These are phyloP conservation scores for Didymella keratinophila DNA, from an alignment of 2,329 filamentous ascomycete genomes.

Conservation along the genomic window DNA sequence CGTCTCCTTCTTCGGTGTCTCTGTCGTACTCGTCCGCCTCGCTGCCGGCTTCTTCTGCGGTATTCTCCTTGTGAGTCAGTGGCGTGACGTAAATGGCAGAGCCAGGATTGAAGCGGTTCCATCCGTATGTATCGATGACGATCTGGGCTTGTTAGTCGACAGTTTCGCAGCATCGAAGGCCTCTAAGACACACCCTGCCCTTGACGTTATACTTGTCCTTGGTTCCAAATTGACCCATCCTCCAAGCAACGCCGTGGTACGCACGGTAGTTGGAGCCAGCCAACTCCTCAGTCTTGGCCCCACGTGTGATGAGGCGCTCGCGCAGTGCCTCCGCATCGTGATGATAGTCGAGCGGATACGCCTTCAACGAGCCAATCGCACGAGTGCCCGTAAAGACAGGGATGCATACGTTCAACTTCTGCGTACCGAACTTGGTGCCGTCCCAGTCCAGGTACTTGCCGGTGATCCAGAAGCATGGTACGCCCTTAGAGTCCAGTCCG, in stretches of 20 bases:
- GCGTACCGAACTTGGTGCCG: constrained; percentile 40
- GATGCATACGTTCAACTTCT: constrained; percentile 30
- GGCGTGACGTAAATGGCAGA: constrained; percentile 50
- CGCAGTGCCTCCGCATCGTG: constrained; percentile 71
- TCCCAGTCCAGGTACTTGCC: constrained; percentile 45
- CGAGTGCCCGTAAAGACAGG: constrained; percentile 74
- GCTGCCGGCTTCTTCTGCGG: constrained; percentile 16
- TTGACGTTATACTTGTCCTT: constrained; percentile 34
- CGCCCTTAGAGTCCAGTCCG: constrained; percentile 26
- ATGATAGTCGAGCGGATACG: constrained; percentile 82
- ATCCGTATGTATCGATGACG: constrained; percentile 62
- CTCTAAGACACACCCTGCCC: constrained; percentile 11
- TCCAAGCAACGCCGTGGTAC: constrained; percentile 70
- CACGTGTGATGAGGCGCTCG: constrained; percentile 74
- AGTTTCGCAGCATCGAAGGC: constrained; percentile 43
- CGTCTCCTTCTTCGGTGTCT: constrained; percentile 37
- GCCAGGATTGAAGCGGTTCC: constrained; percentile 59
- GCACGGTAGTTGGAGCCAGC: constrained; percentile 81
- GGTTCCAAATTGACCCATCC: constrained; percentile 34
- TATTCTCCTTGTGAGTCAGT: constrained; percentile 42
- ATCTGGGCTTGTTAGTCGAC: constrained; percentile 49
- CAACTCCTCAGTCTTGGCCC: constrained; percentile 80
- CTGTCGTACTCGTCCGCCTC: constrained; percentile 24
- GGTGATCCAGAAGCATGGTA: constrained; percentile 30
- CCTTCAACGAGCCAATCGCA: constrained; percentile 77